These are phyloP conservation scores for Ricinus communis DNA, from an alignment of 345 rosid genomes.

Conservation along the genomic window DNA sequence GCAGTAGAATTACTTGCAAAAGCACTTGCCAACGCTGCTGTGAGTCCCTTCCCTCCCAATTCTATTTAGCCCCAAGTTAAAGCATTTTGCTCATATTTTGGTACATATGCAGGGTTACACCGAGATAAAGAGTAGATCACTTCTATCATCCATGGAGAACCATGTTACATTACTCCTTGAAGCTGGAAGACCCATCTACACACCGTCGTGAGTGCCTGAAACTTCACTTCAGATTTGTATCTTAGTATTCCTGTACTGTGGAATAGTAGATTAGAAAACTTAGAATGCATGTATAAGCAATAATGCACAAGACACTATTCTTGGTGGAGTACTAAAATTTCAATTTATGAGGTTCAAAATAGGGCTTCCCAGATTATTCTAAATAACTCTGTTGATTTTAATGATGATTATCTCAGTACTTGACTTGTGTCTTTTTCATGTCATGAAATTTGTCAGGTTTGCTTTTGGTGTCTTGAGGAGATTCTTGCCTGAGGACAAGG, in stretches of 20 bases:
- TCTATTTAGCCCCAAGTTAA: too few relatives aligned
- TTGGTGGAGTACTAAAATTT: not conserved
- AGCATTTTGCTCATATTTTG: not conserved
- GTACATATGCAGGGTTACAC: conserved; percentile 68
- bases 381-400: not conserved
- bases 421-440: not conserved
- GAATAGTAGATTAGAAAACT: not conserved
- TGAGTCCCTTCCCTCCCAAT: conserved; percentile 33
- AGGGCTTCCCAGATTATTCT: not conserved
- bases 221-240: not conserved
- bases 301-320: too few relatives aligned
- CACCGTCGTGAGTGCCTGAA: conserved; percentile 63
- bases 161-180: conserved; percentile 79
- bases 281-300: not conserved
- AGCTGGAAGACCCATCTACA: conserved; percentile 62
- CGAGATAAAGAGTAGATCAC: conserved; percentile 84
- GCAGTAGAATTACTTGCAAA: conserved; percentile 83
- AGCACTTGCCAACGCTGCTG: conserved; percentile 92
- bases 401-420: not conserved
- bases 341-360: not conserved
- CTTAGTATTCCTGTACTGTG: not conserved
- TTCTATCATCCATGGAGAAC: conserved; percentile 83
- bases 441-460: conserved; percentile 44
- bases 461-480: conserved; percentile 72
- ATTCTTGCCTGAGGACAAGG: conserved; percentile 91